A percentile compares a stretch with the other conserved stretches of the same genome.
phyloP scores from a whole-genome alignment of 495 filamentous ascomycete genomes.

The Poronia punctata region DNA sequence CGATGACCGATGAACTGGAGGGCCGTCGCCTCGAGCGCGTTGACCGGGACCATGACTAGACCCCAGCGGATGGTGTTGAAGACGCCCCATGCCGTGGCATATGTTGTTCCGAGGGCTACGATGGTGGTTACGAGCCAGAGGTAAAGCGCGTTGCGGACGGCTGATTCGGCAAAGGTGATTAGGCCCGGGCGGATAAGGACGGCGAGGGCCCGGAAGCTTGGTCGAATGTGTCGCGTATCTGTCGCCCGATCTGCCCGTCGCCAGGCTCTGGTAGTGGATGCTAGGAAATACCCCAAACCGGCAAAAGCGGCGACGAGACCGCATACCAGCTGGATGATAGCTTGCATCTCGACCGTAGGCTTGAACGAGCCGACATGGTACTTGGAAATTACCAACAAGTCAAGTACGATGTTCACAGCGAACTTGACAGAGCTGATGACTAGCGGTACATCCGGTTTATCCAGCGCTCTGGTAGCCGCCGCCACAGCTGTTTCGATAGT shows the following conservation, averaged over 20 bases:
- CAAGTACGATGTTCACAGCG: constrained; percentile 60
- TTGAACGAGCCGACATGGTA: constrained; percentile 51
- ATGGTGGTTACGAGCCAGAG: constrained; percentile 66
- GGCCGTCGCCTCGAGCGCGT: constrained; percentile 57
- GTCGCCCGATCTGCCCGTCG: neutral
- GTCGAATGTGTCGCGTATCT: constrained; percentile 15
- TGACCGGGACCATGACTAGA: constrained; percentile 68
- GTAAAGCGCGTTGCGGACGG: constrained; percentile 62
- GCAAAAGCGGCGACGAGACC: constrained; percentile 48
- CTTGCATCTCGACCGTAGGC: constrained; percentile 58
- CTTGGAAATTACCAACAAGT: constrained; percentile 61
- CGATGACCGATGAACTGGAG: constrained; percentile 61
- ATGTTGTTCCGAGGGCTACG: constrained; percentile 52
- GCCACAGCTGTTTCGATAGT: constrained; percentile 59
- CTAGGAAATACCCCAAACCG: constrained; percentile 57
- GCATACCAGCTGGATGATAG: constrained; percentile 55
- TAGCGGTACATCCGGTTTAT: constrained; percentile 66
- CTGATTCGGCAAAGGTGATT: constrained; percentile 57
- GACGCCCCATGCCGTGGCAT: constrained; percentile 68
- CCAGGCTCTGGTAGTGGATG: constrained; percentile 14
- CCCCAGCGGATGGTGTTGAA: constrained; percentile 79
- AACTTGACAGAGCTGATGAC: constrained; percentile 60
- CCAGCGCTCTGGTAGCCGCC: constrained; percentile 55
- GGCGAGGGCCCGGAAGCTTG: constrained; percentile 38
- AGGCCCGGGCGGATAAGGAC: constrained; percentile 49